These are phyloP conservation scores for Boechera stricta DNA, from an alignment of 345 rosid genomes.

Conservation along the genomic window DNA sequence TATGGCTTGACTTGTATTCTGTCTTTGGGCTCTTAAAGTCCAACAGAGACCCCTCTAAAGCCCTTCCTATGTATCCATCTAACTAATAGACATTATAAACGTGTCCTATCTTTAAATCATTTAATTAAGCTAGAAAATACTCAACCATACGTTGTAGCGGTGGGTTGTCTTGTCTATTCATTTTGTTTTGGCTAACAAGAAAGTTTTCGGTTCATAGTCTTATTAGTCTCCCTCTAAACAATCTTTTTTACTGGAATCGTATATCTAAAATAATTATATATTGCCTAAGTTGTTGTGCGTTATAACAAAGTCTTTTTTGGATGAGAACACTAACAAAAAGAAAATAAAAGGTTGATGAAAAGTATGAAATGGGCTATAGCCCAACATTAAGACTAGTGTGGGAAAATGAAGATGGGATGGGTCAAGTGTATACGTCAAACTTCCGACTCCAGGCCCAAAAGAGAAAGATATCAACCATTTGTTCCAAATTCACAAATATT, in stretches of 20 bases:
- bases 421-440: background rate
- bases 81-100: constrained; percentile 13
- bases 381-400: background rate
- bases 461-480: background rate
- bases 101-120: constrained; percentile 6
- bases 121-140: background rate
- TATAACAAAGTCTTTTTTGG: background rate
- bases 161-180: background rate
- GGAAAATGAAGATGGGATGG: background rate
- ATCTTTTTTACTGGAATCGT: no score
- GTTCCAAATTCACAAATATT: background rate
- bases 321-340: background rate
- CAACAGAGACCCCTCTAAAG: constrained; percentile 12
- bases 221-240: no score
- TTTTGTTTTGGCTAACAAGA: background rate
- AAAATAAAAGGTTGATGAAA: no score
- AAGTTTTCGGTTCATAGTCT: no score
- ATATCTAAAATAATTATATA: no score
- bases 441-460: background rate
- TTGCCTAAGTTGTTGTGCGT: background rate
- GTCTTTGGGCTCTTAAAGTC: constrained; percentile 41
- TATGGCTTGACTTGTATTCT: constrained; percentile 38
- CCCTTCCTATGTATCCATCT: background rate
- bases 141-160: background rate
- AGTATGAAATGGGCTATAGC: background rate